These are phyloP conservation scores for Paspalum vaginatum DNA, from an alignment of 176 grass and related monocot species.

Conservation along the genomic window DNA sequence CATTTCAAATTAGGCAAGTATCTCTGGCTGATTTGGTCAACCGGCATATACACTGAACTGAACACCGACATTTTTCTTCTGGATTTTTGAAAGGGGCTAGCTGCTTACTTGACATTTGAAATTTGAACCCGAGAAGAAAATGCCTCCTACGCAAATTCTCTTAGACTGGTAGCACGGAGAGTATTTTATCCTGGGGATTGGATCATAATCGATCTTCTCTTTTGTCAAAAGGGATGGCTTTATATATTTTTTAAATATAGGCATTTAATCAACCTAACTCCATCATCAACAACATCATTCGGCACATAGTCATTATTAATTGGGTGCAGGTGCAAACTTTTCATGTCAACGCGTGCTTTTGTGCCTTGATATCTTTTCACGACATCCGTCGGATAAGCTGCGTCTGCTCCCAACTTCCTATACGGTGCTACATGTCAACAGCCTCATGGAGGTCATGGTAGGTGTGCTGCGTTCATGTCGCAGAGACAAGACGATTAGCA, in stretches of 20 bases:
- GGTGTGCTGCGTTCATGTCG: conserved; percentile 1
- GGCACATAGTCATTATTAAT: conserved; percentile 9
- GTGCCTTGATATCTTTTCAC: conserved; percentile 8
- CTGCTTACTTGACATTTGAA: conserved; percentile 31
- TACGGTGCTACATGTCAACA: conserved; percentile 35
- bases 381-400: conserved; percentile 13
- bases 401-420: conserved; percentile 23
- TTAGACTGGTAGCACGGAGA: neutral
- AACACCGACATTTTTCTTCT: neutral
- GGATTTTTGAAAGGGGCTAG: neutral
- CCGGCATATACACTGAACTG: conserved; percentile 28
- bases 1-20: neutral
- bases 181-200: conserved; percentile 2
- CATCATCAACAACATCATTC: conserved; percentile 25
- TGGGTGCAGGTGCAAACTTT: neutral
- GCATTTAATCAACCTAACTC: conserved; percentile 28
- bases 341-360: conserved; percentile 18
- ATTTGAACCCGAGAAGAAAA: conserved; percentile 8
- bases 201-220: conserved; percentile 21
- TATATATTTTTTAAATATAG: conserved; percentile 26
- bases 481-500: neutral
- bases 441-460: conserved; percentile 26
- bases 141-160: neutral
- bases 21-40: conserved; percentile 40
- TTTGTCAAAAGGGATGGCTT: conserved; percentile 22